Conservation (phyloP, 768 basidiomycete species). For the Symmetrospora coprosmae region DNA sequence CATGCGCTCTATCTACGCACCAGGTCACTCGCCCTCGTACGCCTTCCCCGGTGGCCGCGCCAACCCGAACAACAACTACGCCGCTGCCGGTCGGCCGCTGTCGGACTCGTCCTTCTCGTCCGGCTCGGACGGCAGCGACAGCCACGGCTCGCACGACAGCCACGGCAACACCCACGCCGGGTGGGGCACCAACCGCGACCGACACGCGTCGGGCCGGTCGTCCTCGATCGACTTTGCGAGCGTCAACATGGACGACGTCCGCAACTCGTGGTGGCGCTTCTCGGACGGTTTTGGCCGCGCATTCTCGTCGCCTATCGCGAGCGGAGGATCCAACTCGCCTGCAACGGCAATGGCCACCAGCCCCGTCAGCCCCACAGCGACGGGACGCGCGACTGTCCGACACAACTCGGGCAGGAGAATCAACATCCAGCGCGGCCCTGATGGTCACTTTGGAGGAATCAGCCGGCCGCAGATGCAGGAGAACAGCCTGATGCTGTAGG, state of each 20-base stretch:
- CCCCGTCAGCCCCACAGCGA: not conserved
- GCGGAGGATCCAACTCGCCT: too few species aligned
- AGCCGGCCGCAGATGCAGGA: conserved; percentile 17
- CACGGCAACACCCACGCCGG: not conserved
- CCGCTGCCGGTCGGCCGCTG: too few species aligned
- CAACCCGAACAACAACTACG: too few species aligned
- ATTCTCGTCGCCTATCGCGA: not conserved
- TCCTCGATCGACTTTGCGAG: conserved; percentile 11
- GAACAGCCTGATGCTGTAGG: conserved; percentile 19
- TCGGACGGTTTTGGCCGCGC: conserved; percentile 15
- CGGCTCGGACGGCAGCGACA: not conserved
- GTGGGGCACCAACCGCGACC: too few species aligned
- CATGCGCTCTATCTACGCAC: too few species aligned
- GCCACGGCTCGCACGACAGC: not conserved
- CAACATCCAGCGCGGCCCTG: not conserved
- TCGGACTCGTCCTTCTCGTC: not conserved
- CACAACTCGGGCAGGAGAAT: conserved; percentile 11
- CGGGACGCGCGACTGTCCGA: not conserved
- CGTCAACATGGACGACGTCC: conserved; percentile 1
- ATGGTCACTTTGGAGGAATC: not conserved
- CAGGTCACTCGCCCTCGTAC: too few species aligned
- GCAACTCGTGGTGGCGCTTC: conserved; percentile 21
- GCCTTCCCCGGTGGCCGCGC: too few species aligned
- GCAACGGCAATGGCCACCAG: too few species aligned
- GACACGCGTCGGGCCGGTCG: conserved; percentile 7